Conservation (phyloP, 106 monocot genomes). For the Phalaenopsis equestris region DNA sequence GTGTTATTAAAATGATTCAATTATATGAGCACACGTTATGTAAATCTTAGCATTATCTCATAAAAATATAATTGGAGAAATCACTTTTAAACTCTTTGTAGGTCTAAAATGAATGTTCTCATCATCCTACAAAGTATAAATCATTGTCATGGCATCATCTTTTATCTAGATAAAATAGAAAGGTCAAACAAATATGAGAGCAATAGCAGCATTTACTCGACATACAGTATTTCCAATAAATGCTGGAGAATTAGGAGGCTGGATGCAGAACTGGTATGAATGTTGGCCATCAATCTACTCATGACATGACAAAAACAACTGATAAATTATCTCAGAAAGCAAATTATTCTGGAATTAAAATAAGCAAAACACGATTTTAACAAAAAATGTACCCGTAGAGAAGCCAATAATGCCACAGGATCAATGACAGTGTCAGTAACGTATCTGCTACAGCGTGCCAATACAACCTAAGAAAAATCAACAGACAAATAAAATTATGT, state of each 20-base stretch:
- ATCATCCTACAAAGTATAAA: neutral
- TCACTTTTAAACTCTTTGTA: neutral
- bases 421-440: constrained; percentile 54
- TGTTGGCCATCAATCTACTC: constrained; percentile 69
- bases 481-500: neutral
- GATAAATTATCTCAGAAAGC: neutral
- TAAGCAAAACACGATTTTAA: neutral
- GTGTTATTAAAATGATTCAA: neutral
- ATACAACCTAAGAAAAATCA: constrained; percentile 57
- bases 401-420: constrained; percentile 58
- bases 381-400: constrained; percentile 42
- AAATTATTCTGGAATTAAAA: neutral
- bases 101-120: no score
- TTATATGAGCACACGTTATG: neutral
- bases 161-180: neutral
- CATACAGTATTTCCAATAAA: constrained; percentile 98
- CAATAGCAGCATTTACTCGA: constrained; percentile 1
- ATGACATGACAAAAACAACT: neutral
- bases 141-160: neutral
- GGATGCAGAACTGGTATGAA: constrained; percentile 89
- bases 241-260: constrained; percentile 83
- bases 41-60: neutral
- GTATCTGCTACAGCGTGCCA: constrained; percentile 74
- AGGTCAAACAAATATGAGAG: neutral
- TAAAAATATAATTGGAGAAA: neutral